Conservation (phyloP, 2,329 filamentous ascomycete genomes). For the Penicillium brasilianum region DNA sequence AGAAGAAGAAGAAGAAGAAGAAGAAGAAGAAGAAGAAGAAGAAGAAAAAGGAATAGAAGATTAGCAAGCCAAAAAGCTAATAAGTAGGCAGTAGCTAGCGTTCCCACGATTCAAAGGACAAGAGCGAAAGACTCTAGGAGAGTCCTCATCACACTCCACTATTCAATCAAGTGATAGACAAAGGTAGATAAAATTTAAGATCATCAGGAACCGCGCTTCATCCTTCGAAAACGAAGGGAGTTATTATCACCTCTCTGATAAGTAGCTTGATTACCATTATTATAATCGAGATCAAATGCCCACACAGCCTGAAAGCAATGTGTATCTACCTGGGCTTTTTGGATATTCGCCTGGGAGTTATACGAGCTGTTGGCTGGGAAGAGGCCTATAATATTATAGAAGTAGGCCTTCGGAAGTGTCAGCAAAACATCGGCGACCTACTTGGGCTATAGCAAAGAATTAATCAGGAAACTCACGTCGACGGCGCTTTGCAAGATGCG, state of each 20-base stretch:
- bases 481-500: neutral
- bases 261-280: neutral
- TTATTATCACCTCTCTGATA: neutral
- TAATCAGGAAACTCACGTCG: neutral
- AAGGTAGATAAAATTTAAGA: neutral
- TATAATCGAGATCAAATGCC: conserved; percentile 15
- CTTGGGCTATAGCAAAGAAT: neutral
- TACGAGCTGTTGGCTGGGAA: conserved; percentile 21
- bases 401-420: conserved; percentile 16
- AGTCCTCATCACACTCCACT: neutral
- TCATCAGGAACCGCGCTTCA: neutral
- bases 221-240: neutral
- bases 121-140: too few species aligned
- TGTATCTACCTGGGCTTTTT: conserved; percentile 22
- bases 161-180: neutral
- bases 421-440: conserved; percentile 7
- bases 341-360: conserved; percentile 19
- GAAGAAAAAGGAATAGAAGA: too few species aligned
- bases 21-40: too few species aligned
- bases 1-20: too few species aligned
- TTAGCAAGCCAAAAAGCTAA: too few species aligned
- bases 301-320: conserved; percentile 21
- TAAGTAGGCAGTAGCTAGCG: too few species aligned
- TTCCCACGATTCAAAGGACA: too few species aligned
- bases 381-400: conserved; percentile 22